phyloP scores from a whole-genome alignment of 2,329 filamentous ascomycete genomes.

The Fusarium sp. region DNA sequence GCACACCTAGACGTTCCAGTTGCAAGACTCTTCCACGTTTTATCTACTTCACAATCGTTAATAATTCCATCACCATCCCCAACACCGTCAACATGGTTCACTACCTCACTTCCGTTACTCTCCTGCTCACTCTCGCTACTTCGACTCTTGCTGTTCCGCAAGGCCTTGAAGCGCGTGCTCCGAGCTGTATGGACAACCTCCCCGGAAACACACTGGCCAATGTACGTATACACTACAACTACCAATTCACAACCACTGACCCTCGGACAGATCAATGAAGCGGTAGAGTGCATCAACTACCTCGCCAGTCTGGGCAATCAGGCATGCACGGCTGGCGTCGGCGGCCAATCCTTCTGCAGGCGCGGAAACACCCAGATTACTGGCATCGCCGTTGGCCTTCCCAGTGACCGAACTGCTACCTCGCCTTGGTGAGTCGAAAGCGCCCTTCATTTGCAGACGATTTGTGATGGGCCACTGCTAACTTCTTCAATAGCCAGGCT shows the following conservation, averaged over 20 bases:
- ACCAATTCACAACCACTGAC: no score
- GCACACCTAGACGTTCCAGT: background rate
- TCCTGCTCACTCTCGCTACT: background rate
- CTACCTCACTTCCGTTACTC: background rate
- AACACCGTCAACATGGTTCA: slow-evolving; percentile 22
- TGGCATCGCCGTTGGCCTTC: background rate
- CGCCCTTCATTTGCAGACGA: background rate
- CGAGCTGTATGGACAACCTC: slow-evolving; percentile 11
- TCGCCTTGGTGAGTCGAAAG: slow-evolving; percentile 9
- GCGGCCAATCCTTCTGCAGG: slow-evolving; percentile 11
- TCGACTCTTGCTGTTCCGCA: slow-evolving; percentile 7
- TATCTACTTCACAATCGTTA: background rate
- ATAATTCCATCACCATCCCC: background rate
- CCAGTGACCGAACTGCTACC: background rate
- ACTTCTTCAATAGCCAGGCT: slow-evolving; percentile 5
- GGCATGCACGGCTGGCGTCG: slow-evolving; percentile 3
- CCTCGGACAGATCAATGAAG: slow-evolving; percentile 5
- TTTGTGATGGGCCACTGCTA: background rate
- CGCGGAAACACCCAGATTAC: slow-evolving; percentile 28
- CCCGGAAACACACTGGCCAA: background rate
- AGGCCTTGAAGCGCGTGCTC: background rate
- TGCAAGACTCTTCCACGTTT: background rate
- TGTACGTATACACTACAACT: no score
- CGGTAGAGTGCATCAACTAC: slow-evolving; percentile 20
- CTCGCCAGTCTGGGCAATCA: slow-evolving; percentile 19